Percentiles rank a stretch among this genome's conserved stretches.
Evolutionary conservation across 305 asterid species (phyloP).

Genomic region (Solanum hybrid): DNA sequence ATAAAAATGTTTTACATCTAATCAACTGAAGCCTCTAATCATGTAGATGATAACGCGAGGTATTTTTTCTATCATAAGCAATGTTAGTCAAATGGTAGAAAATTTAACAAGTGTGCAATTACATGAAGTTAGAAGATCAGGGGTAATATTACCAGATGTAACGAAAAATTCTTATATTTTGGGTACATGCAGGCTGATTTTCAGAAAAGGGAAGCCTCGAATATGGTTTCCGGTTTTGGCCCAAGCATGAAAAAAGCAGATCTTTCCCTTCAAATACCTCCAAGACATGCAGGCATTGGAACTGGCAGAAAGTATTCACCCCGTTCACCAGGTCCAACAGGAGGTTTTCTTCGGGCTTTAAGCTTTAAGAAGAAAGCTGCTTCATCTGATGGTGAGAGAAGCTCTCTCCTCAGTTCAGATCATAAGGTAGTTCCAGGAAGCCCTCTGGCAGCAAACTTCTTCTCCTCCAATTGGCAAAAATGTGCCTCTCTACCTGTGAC

Average conservation of each 20-base stretch:
- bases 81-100: background rate
- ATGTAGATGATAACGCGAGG: background rate
- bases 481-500: constrained; percentile 76
- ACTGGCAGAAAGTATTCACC: constrained; percentile 37
- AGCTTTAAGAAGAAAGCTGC: constrained; percentile 57
- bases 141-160: background rate
- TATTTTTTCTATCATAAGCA: background rate
- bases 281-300: constrained; percentile 31
- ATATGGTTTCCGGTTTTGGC: constrained; percentile 21
- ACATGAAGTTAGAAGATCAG: background rate
- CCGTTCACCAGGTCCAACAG: constrained; percentile 34
- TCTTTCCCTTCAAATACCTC: constrained; percentile 71
- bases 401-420: constrained; percentile 64
- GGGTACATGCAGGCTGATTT: constrained; percentile 36
- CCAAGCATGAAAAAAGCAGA: constrained; percentile 27
- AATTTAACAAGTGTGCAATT: background rate
- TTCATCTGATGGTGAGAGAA: constrained; percentile 49
- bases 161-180: background rate
- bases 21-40: background rate
- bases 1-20: background rate
- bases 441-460: constrained; percentile 35
- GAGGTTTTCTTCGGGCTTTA: constrained; percentile 44
- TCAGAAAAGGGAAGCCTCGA: constrained; percentile 16
- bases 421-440: constrained; percentile 39
- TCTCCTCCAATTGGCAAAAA: constrained; percentile 40